A percentile compares a stretch with the other conserved stretches of the same genome.
Conservation (phyloP, 1,139 yeast genomes). For the Wickerhamiella infanticola region DNA sequence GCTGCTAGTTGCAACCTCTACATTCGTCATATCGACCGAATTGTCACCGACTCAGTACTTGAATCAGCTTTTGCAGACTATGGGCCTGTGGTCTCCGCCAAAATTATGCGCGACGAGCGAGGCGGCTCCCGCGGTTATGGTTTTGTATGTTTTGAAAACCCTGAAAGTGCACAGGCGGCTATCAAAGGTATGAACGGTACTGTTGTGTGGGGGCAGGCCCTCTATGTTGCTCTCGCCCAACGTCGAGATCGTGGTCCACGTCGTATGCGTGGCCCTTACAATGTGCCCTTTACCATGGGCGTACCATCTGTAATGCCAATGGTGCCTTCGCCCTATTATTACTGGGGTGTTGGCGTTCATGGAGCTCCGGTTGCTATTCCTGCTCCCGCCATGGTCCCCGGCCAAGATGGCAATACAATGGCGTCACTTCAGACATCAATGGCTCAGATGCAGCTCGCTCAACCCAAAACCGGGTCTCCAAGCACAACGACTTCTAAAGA, state of each 20-base stretch:
- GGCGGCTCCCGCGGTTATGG: slow-evolving; percentile 91
- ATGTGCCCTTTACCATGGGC: neutral
- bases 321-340: slow-evolving; percentile 21
- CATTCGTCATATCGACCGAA: slow-evolving; percentile 73
- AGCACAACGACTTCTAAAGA: neutral
- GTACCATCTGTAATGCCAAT: neutral
- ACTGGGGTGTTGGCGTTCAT: slow-evolving; percentile 45
- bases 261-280: slow-evolving; percentile 9
- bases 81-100: slow-evolving; percentile 80
- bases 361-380: slow-evolving; percentile 36
- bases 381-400: slow-evolving; percentile 31
- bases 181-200: slow-evolving; percentile 85
- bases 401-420: slow-evolving; percentile 3
- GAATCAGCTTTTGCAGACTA: slow-evolving; percentile 70
- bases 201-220: slow-evolving; percentile 71
- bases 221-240: slow-evolving; percentile 90
- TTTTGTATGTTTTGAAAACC: slow-evolving; percentile 80
- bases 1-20: slow-evolving; percentile 86
- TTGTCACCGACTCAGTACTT: slow-evolving; percentile 66
- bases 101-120: slow-evolving; percentile 74
- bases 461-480: neutral
- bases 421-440: neutral
- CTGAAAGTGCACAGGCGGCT: slow-evolving; percentile 88
- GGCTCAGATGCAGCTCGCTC: neutral
- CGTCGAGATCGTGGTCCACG: slow-evolving; percentile 46